Evolutionary conservation across 495 filamentous ascomycete genomes (phyloP), one percentile per base, ranked within the genome.

Genomic region (Darksidea phi): DNA sequence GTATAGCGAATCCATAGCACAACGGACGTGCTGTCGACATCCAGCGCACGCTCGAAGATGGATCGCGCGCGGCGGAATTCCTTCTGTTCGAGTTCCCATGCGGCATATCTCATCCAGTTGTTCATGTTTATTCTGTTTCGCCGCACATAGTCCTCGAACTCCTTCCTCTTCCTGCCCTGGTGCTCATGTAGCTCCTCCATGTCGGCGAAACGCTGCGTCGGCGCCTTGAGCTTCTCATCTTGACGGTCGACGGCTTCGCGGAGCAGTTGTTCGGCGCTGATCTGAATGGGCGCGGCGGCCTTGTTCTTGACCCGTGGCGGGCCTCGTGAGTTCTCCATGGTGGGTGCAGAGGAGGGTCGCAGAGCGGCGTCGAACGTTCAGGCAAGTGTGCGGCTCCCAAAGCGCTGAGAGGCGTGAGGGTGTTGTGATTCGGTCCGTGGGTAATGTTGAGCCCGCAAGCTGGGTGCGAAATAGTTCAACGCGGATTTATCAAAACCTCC

Each of bases 231-330:
- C 45, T 83, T 84, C 23, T 86, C 85, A 73, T 98, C 94, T 79
- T 97, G 94, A 54, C 95, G 88, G 75, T 98, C 95, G 73, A 98
- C 95, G 62, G 94, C 94, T 77, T 98, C 94, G 52, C 94, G 88
- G 51, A 98, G 89, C 63, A 98, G 86, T 80, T 98, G 94, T 77
- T 98, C 94, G 65, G 94, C 94, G 57, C 87, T 91, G 69, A 97
- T 95, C 79, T 97, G 92, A 21, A 71, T 56, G 11, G 70, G 69
- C 7, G 76, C 74, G 6, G 94, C 78, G 62, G 88, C 88, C 86
- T 98, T 98, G 79, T 98, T 97, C 72, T 96, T 97, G 78, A 98
- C 95, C 80, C 91, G 80, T 4, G 95, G 93, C 54, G 94, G 91
- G 68, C 94, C 94, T 36, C 94, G 89, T 68, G 94, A 89, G 32